A percentile compares a stretch with the other conserved stretches of the same genome.
Evolutionary conservation across 2,329 filamentous ascomycete genomes (phyloP).

Genomic region (Torrubiella hemipterigena): DNA sequence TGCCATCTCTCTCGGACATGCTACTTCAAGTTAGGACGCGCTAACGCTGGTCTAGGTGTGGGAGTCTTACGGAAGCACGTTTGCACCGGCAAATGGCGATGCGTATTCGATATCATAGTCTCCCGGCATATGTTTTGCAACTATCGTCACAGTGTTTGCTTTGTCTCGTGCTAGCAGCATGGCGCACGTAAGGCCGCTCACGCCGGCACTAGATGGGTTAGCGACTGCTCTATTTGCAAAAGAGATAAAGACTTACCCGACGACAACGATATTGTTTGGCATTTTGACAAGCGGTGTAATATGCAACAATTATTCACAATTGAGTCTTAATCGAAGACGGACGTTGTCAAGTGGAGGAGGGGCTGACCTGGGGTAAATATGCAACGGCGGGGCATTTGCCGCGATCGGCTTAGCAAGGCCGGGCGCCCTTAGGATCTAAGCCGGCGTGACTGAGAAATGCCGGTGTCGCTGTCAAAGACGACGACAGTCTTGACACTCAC

Average conservation of each 20-base stretch:
- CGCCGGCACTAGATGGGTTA: slow-evolving; percentile 27
- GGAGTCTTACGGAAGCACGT: slow-evolving; percentile 54
- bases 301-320: too few species aligned
- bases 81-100: slow-evolving; percentile 80
- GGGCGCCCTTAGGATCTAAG: too few species aligned
- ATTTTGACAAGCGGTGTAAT: too few species aligned
- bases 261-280: slow-evolving; percentile 19
- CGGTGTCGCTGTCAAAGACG: too few species aligned
- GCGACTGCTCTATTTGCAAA: too few species aligned
- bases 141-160: slow-evolving; percentile 47
- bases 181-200: slow-evolving; percentile 39
- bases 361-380: neutral
- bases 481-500: too few species aligned
- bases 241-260: slow-evolving; percentile 20
- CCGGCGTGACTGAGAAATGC: too few species aligned
- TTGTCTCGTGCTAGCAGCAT: slow-evolving; percentile 32
- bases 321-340: neutral
- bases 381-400: too few species aligned
- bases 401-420: too few species aligned
- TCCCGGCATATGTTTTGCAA: slow-evolving; percentile 85
- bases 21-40: slow-evolving; percentile 14
- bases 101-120: slow-evolving; percentile 89
- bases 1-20: slow-evolving; percentile 29
- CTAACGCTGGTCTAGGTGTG: slow-evolving; percentile 5
- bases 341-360: neutral